These are phyloP conservation scores for Jamesozyma gamospora DNA, from an alignment of 805 yeast genomes.

Conservation along the genomic window DNA sequence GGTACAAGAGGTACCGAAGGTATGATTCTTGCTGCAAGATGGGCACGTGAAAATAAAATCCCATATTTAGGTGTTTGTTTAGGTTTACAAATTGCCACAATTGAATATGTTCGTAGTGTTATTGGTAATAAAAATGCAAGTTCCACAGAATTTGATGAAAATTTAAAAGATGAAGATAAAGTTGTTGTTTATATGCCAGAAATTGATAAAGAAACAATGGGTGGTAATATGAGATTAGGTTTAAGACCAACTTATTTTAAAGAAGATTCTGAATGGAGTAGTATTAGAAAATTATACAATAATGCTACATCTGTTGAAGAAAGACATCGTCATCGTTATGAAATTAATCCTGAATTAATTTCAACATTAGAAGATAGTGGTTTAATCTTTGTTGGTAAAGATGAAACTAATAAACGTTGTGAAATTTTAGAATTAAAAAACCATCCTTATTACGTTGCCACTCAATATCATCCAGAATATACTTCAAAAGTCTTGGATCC, in stretches of 20 bases:
- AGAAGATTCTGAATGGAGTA: slow-evolving; percentile 53
- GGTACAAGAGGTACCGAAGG: slow-evolving; percentile 98
- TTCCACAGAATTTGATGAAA: slow-evolving; percentile 72
- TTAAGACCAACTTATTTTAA: slow-evolving; percentile 81
- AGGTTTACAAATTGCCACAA: slow-evolving; percentile 94
- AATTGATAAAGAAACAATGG: slow-evolving; percentile 87
- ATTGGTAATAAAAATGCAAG: slow-evolving; percentile 59
- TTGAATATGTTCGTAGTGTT: slow-evolving; percentile 80
- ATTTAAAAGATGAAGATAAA: slow-evolving; percentile 46
- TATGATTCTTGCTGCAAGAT: slow-evolving; percentile 91
- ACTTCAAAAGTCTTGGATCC: slow-evolving; percentile 94
- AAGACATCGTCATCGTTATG: slow-evolving; percentile 98
- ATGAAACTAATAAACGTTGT: slow-evolving; percentile 85
- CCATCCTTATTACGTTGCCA: slow-evolving; percentile 87
- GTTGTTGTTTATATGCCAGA: slow-evolving; percentile 97
- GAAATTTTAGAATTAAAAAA: slow-evolving; percentile 78
- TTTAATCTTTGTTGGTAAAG: slow-evolving; percentile 84
- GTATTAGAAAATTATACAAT: slow-evolving; percentile 71
- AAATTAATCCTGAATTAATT: slow-evolving; percentile 81
- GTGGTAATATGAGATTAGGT: slow-evolving; percentile 99
- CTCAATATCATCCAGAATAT: slow-evolving; percentile 98
- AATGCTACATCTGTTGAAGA: slow-evolving; percentile 59
- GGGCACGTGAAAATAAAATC: slow-evolving; percentile 92
- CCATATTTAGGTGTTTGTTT: slow-evolving; percentile 96
- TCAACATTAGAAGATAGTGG: slow-evolving; percentile 65